These are phyloP conservation scores for Leccinum huronense DNA, from an alignment of 1,284 basidiomycete genomes.

Conservation along the genomic window DNA sequence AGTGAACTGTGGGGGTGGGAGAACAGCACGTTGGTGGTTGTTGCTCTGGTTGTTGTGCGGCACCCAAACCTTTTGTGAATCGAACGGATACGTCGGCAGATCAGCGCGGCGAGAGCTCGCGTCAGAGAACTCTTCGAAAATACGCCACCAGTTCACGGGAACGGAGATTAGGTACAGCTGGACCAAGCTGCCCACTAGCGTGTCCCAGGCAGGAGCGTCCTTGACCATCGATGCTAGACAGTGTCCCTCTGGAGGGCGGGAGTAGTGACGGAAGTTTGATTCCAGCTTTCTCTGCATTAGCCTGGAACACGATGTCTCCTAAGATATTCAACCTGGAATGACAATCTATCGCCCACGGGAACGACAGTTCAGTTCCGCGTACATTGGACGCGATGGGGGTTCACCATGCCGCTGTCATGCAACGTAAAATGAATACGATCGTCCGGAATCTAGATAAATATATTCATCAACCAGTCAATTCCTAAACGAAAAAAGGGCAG, in stretches of 20 bases:
- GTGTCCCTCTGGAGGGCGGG: conserved; percentile 30
- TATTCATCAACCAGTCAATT: conserved; percentile 4
- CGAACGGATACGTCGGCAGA: conserved; percentile 64
- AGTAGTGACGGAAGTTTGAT: too few relatives aligned
- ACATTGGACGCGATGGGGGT: conserved; percentile 61
- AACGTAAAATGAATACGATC: conserved; percentile 52
- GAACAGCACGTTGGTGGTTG: neutral
- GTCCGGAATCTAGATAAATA: conserved; percentile 50
- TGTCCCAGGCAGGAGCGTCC: conserved; percentile 43
- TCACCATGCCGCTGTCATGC: conserved; percentile 42
- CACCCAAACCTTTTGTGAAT: conserved; percentile 57
- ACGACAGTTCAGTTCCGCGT: conserved; percentile 51
- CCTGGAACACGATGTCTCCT: too few relatives aligned
- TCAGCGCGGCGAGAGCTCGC: conserved; percentile 39
- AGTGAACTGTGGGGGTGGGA: too few relatives aligned
- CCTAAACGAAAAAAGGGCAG: conserved; percentile 2
- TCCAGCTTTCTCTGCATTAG: too few relatives aligned
- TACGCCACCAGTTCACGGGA: conserved; percentile 51
- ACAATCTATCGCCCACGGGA: conserved; percentile 46
- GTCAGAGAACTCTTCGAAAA: conserved; percentile 47
- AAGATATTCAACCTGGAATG: conserved; percentile 56
- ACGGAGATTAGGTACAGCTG: conserved; percentile 46
- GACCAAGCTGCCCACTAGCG: conserved; percentile 46
- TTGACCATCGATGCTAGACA: conserved; percentile 52
- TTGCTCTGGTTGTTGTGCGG: conserved; percentile 39